phyloP scores from a whole-genome alignment of 441 rosid genomes.

The Monsonia emarginata region DNA sequence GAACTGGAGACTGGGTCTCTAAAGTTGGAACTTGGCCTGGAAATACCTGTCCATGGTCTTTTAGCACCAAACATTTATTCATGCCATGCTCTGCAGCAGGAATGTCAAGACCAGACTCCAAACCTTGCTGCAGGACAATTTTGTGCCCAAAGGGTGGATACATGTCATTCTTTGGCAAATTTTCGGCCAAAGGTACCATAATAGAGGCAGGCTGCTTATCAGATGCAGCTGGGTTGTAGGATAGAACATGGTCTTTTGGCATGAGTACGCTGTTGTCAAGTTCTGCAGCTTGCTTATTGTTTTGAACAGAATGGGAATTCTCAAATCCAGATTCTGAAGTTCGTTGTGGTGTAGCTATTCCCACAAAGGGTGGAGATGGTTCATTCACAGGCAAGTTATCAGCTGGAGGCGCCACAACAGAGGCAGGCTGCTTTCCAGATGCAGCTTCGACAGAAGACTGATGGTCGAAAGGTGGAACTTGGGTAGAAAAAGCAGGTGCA shows the following conservation, averaged over 20 bases:
- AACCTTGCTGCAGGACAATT: background rate
- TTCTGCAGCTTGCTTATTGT: background rate
- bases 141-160: background rate
- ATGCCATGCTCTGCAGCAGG: background rate
- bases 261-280: background rate
- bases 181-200: background rate
- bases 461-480: slow-evolving; percentile 17
- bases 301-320: background rate
- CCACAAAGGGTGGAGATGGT: slow-evolving; percentile 19
- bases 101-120: background rate
- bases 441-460: slow-evolving; percentile 17
- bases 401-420: slow-evolving; percentile 19
- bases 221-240: background rate
- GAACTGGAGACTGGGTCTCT: background rate
- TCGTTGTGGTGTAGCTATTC: slow-evolving; percentile 14
- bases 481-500: slow-evolving; percentile 19
- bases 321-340: slow-evolving; percentile 19
- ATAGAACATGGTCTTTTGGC: background rate
- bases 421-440: slow-evolving; percentile 25
- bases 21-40: background rate
- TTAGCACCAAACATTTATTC: background rate
- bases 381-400: slow-evolving; percentile 22
- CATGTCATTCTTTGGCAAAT: background rate
- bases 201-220: background rate
- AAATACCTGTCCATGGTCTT: background rate